These are phyloP conservation scores for Pichia sp. DNA, from an alignment of 1,139 yeast species.

Conservation along the genomic window DNA sequence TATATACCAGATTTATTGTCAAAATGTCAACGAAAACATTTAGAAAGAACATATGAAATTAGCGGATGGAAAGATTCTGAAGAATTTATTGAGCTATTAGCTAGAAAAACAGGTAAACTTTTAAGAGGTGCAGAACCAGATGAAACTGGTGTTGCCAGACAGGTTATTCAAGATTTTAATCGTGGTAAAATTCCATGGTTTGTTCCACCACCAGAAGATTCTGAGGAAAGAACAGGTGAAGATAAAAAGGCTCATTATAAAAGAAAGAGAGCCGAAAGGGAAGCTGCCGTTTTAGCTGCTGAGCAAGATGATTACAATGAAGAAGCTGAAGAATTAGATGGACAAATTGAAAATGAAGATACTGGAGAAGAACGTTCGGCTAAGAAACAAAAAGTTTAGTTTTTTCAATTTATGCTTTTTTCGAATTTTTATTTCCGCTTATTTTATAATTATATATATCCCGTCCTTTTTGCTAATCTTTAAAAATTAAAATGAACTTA, in stretches of 20 bases:
- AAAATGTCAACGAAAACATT: constrained; percentile 83
- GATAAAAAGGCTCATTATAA: constrained; percentile 53
- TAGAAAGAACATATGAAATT: constrained; percentile 92
- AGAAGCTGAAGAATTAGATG: constrained; percentile 15
- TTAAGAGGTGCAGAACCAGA: constrained; percentile 98
- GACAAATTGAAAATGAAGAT: constrained; percentile 8
- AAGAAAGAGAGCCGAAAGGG: constrained; percentile 40
- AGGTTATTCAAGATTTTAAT: constrained; percentile 87
- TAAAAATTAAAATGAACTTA: not conserved
- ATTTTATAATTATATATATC: not conserved
- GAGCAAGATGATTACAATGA: constrained; percentile 21
- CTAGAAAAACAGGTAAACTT: constrained; percentile 87
- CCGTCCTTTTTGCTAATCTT: constrained; percentile 7
- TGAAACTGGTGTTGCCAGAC: constrained; percentile 87
- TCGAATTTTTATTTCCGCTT: not conserved
- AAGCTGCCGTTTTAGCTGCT: constrained; percentile 23
- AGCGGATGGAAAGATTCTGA: constrained; percentile 85
- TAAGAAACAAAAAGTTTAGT: constrained; percentile 9
- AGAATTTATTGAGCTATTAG: constrained; percentile 84
- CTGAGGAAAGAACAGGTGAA: constrained; percentile 45
- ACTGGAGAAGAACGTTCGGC: constrained; percentile 2
- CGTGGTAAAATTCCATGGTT: constrained; percentile 99
- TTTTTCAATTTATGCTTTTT: not conserved
- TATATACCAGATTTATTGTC: constrained; percentile 82
- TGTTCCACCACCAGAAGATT: constrained; percentile 80